These are phyloP conservation scores for Luvunga scandens DNA, from an alignment of 345 rosid genomes.

Conservation along the genomic window DNA sequence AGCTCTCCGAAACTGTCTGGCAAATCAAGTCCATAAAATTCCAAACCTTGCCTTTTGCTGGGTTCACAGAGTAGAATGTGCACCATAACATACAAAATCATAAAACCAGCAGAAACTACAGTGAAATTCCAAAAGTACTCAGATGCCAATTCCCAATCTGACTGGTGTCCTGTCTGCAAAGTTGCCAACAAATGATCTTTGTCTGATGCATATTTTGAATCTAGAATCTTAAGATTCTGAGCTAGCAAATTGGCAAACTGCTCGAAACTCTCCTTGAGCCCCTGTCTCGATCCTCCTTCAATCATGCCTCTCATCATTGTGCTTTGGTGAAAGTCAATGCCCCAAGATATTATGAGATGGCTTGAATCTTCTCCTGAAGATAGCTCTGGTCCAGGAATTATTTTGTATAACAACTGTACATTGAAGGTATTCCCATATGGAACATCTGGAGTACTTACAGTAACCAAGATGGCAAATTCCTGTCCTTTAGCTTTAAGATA, in stretches of 20 bases:
- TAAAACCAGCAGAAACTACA: conserved; percentile 47
- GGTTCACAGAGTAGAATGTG: conserved; percentile 60
- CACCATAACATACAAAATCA: conserved; percentile 49
- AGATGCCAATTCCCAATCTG: conserved; percentile 58
- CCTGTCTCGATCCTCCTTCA: conserved; percentile 82
- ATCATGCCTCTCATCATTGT: conserved; percentile 84
- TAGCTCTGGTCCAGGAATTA: conserved; percentile 50
- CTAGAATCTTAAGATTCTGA: conserved; percentile 44
- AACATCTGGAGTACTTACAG: conserved; percentile 76
- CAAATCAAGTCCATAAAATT: conserved; percentile 68
- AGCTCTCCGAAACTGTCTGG: conserved; percentile 93
- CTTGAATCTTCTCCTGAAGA: conserved; percentile 56
- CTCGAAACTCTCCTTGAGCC: conserved; percentile 74
- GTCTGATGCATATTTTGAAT: conserved; percentile 30
- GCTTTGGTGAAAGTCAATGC: conserved; percentile 56
- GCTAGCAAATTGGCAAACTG: conserved; percentile 54
- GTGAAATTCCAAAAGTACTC: conserved; percentile 70
- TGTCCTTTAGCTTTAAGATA: conserved; percentile 57
- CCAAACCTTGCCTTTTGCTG: conserved; percentile 60
- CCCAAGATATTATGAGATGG: conserved; percentile 71
- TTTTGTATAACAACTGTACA: conserved; percentile 75
- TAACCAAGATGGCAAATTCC: conserved; percentile 48
- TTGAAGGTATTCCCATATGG: conserved; percentile 74
- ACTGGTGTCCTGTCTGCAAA: conserved; percentile 59
- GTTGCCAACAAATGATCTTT: conserved; percentile 60